Evolutionary conservation across 2,329 filamentous ascomycete species (phyloP).

Genomic region (Berkeleyomyces rouxiae): DNA sequence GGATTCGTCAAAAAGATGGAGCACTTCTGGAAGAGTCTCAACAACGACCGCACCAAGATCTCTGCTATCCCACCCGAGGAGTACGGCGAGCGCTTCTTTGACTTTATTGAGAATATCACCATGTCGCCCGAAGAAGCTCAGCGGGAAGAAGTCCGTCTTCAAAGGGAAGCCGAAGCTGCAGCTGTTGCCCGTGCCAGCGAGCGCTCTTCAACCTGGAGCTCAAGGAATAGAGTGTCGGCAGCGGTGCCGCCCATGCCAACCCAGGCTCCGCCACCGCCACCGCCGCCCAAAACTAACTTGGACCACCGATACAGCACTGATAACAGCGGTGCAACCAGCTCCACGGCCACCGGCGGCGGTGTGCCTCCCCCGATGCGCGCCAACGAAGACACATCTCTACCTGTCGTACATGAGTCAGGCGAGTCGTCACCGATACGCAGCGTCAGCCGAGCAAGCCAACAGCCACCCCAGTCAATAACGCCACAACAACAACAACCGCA

Average conservation of each 20-base stretch:
- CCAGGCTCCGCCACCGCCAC: constrained; percentile 29
- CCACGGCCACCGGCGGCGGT: background rate
- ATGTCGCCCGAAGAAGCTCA: constrained; percentile 65
- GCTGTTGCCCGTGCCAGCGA: constrained; percentile 19
- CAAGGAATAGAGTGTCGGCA: constrained; percentile 18
- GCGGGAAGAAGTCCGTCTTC: constrained; percentile 27
- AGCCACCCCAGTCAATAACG: background rate
- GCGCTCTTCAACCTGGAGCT: constrained; percentile 24
- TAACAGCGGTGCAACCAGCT: constrained; percentile 12
- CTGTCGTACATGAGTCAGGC: constrained; percentile 79
- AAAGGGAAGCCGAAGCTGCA: constrained; percentile 35
- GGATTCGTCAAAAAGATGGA: constrained; percentile 88
- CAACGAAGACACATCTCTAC: constrained; percentile 37
- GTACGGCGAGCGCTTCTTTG: constrained; percentile 86
- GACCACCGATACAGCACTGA: constrained; percentile 27
- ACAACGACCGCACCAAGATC: constrained; percentile 68
- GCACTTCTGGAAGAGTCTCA: constrained; percentile 91
- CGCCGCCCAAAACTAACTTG: constrained; percentile 20
- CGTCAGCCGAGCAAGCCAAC: constrained; percentile 34
- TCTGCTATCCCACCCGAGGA: constrained; percentile 79
- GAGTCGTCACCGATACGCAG: constrained; percentile 53
- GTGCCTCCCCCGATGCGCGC: background rate
- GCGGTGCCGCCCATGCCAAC: constrained; percentile 29
- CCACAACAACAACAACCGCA: background rate
- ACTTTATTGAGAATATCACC: constrained; percentile 80